A percentile compares a stretch with the other conserved stretches of the same genome.
Evolutionary conservation across 73 alveolate genomes (phyloP).

Genomic region (Chromera velia): DNA sequence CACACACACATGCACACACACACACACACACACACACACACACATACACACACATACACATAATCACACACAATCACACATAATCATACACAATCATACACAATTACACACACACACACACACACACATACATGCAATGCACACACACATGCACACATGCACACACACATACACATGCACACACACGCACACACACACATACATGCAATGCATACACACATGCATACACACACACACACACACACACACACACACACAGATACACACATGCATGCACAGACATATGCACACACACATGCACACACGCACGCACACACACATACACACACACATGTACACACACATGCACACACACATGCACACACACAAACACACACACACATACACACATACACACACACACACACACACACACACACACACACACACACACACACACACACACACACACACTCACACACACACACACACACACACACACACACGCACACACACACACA

Average conservation of each 20-base stretch:
- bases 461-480: conserved; percentile 1
- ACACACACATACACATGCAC: neutral
- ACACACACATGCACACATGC: neutral
- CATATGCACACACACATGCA: no score
- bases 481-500: conserved; percentile 2
- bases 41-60: conserved; percentile 1
- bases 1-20: neutral
- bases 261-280: neutral
- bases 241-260: conserved; percentile 1
- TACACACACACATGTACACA: neutral
- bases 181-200: conserved; percentile 2
- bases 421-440: neutral
- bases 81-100: no score
- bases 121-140: no score
- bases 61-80: no score
- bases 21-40: neutral
- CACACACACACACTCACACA: conserved; percentile 2
- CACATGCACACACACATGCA: neutral
- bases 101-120: no score
- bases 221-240: neutral
- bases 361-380: neutral
- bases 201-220: no score
- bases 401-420: conserved; percentile 1
- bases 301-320: neutral
- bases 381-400: neutral